Base-by-base conservation (phyloP, 768 basidiomycete species). In the Leucocoprinus leucothites region DNA sequence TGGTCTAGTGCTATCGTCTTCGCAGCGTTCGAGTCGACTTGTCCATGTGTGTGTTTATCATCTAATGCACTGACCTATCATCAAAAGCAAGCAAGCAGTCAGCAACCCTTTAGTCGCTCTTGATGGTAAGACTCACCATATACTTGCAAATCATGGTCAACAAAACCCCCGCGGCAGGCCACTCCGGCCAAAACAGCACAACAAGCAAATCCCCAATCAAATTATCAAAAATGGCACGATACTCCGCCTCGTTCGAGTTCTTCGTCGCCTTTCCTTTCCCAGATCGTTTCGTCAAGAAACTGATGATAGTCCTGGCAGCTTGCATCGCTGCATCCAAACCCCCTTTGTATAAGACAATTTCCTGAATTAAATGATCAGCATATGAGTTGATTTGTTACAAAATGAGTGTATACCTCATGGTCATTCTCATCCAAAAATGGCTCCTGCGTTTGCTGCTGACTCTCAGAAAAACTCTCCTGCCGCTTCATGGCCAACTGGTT, bases 151-250 rank as follows among this genome's bases (percentile, higher is more conserved):
- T 82, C 45, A 97, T 87, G 42, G 80, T 82, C 35, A 98, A 71
- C 36, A 97, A 75, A 16, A 97, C 70, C 41, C 85, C 80, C 1
- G 97, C 91, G 9, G 91, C 95, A 5, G 97, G 97, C 94, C 96
- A 99, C 69, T 99, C 97, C 0, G 97, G 95, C 84, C 91, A 91
- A 66, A 89, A 94, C 5, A 98, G 74, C 18, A 97, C 94, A 8
- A 82, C 80, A 21, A 98, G 78, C 21, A 97, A 75, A 65, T 99
- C 97, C 1, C 85, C 84, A 40, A 98, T 84, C 9, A 98, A 74
- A 62, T 90, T 90, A 64, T 98, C 96, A 57, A 98, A 89, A 36
- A 98, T 93, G 0, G 86, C 78, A 47, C 94, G 85, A 67, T 98
- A 98, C 65, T 98, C 96, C 4, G 90, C 86, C 65, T 99, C 97